Percentiles rank a stretch among this genome's conserved stretches.
phyloP scores from a whole-genome alignment of 257 asterid species.

The Oldenlandia corymbosa region DNA sequence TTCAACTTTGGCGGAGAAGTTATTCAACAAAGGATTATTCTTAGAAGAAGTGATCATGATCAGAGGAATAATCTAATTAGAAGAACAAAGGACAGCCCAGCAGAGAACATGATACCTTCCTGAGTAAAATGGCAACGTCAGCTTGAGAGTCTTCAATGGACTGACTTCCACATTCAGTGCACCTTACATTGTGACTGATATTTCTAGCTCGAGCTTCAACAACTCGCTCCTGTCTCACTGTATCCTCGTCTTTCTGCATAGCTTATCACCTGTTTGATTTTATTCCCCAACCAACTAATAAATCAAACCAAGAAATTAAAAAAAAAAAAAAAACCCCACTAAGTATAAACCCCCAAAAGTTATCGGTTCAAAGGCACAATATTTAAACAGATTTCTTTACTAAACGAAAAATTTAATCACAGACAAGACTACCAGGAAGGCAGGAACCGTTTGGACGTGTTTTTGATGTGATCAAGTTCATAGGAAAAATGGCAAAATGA shows the following conservation, averaged over 20 bases:
- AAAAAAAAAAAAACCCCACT: neutral
- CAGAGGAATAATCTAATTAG: neutral
- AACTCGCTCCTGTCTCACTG: conserved; percentile 48
- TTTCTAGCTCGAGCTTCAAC: conserved; percentile 88
- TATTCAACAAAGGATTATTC: neutral
- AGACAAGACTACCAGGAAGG: too few species aligned
- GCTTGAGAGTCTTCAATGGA: conserved; percentile 98
- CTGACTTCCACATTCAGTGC: conserved; percentile 96
- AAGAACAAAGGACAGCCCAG: neutral
- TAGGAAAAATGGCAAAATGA: too few species aligned
- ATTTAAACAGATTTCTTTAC: too few species aligned
- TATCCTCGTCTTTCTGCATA: conserved; percentile 59
- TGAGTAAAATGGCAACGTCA: conserved; percentile 80
- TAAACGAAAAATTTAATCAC: too few species aligned
- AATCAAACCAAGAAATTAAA: neutral
- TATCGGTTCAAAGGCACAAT: too few species aligned
- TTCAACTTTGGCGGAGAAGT: neutral
- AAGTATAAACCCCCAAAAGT: too few species aligned
- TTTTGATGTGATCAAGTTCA: too few species aligned
- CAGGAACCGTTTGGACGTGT: too few species aligned
- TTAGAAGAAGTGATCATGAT: neutral
- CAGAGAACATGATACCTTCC: conserved; percentile 45
- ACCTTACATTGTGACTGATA: conserved; percentile 91
- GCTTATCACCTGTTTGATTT: conserved; percentile 10
- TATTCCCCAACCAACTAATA: neutral